phyloP scores from a whole-genome alignment of 1,139 yeast species.

The Diutina ranongensis region DNA sequence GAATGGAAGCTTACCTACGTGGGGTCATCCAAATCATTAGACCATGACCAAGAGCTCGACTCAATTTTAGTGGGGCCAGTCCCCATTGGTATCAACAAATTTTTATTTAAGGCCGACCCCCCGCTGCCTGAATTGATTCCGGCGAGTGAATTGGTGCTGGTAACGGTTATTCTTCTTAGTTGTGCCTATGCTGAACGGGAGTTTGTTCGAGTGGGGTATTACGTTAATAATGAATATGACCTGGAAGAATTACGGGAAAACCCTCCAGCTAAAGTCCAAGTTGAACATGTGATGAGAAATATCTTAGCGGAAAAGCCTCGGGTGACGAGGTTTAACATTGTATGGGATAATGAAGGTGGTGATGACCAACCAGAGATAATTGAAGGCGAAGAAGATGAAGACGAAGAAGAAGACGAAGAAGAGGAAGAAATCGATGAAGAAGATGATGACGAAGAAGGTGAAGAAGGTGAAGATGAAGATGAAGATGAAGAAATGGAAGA shows the following conservation, averaged over 20 bases:
- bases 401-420: conserved; percentile 42
- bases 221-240: conserved; percentile 94
- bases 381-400: conserved; percentile 45
- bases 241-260: conserved; percentile 84
- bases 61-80: conserved; percentile 95
- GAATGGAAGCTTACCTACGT: conserved; percentile 98
- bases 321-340: conserved; percentile 91
- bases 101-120: conserved; percentile 88
- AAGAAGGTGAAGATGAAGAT: conserved; percentile 24
- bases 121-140: conserved; percentile 95
- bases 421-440: conserved; percentile 49
- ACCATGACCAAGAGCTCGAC: conserved; percentile 94
- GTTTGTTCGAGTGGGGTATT: conserved; percentile 93
- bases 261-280: conserved; percentile 90
- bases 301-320: conserved; percentile 95
- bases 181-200: conserved; percentile 91
- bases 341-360: conserved; percentile 73
- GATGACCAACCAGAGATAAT: conserved; percentile 59
- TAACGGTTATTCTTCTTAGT: conserved; percentile 82
- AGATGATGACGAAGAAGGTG: conserved; percentile 20
- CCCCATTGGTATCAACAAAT: conserved; percentile 93
- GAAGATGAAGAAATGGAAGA: conserved; percentile 43
- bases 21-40: conserved; percentile 85
- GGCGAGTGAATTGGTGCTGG: conserved; percentile 87
- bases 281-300: conserved; percentile 88